Conservation (phyloP, 805 yeast species). For the Candida koratica region DNA sequence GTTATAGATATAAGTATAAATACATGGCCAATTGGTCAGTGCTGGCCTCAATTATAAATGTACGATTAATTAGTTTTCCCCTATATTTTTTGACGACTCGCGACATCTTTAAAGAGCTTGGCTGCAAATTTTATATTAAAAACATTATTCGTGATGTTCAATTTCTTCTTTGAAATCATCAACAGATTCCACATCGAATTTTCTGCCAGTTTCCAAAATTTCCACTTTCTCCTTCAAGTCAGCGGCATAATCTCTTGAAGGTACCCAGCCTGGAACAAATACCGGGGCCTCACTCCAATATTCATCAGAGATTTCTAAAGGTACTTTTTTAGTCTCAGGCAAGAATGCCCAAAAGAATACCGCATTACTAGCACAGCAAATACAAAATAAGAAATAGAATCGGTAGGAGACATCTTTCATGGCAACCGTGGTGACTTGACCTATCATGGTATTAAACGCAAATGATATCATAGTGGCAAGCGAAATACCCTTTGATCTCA, state of each 20-base stretch:
- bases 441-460: slow-evolving; percentile 33
- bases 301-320: slow-evolving; percentile 16
- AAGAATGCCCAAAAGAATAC: slow-evolving; percentile 28
- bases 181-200: slow-evolving; percentile 31
- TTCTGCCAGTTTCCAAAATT: slow-evolving; percentile 13
- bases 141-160: slow-evolving; percentile 14
- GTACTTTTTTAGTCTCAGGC: slow-evolving; percentile 27
- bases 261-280: slow-evolving; percentile 17
- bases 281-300: slow-evolving; percentile 15
- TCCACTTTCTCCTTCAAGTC: slow-evolving; percentile 15
- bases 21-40: too few species aligned
- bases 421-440: slow-evolving; percentile 27
- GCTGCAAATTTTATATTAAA: background rate
- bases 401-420: slow-evolving; percentile 22
- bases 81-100: too few species aligned
- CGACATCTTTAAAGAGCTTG: too few species aligned
- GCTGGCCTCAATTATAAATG: too few species aligned
- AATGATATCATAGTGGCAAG: slow-evolving; percentile 24
- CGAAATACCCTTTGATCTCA: slow-evolving; percentile 36
- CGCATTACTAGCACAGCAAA: slow-evolving; percentile 23
- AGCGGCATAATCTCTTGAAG: slow-evolving; percentile 12
- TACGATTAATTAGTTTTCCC: too few species aligned
- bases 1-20: too few species aligned
- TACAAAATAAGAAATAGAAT: slow-evolving; percentile 20
- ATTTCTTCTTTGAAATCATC: slow-evolving; percentile 24